These are phyloP conservation scores for Clohesyomyces aquaticus DNA, from an alignment of 495 filamentous ascomycete genomes.

Conservation along the genomic window DNA sequence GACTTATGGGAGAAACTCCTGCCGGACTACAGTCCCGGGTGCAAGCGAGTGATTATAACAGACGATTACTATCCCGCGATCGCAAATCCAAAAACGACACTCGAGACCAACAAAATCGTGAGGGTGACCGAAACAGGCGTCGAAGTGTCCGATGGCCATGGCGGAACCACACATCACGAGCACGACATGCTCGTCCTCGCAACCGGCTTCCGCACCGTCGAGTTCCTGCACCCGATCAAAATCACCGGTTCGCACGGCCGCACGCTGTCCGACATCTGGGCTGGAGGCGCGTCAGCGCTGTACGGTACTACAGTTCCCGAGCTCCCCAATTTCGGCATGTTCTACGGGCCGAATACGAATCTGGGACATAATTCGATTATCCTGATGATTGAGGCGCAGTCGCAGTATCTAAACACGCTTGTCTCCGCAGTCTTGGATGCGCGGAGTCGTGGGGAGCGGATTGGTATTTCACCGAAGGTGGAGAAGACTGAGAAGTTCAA, in stretches of 20 bases:
- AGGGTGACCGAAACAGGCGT: slow-evolving; percentile 53
- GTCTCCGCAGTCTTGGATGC: slow-evolving; percentile 51
- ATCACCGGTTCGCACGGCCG: slow-evolving; percentile 53
- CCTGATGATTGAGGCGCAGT: slow-evolving; percentile 64
- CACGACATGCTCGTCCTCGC: slow-evolving; percentile 60
- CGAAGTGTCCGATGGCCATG: slow-evolving; percentile 46
- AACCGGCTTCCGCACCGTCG: slow-evolving; percentile 59
- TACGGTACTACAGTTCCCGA: slow-evolving; percentile 54
- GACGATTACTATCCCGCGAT: slow-evolving; percentile 61
- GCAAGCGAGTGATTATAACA: slow-evolving; percentile 59
- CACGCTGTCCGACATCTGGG: slow-evolving; percentile 56
- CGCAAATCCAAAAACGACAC: slow-evolving; percentile 49
- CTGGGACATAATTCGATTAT: slow-evolving; percentile 60
- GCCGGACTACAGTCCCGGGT: slow-evolving; percentile 57
- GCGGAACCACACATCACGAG: slow-evolving; percentile 43
- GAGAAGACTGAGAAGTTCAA: slow-evolving; percentile 52
- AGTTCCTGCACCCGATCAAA: slow-evolving; percentile 60
- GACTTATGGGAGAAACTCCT: slow-evolving; percentile 56
- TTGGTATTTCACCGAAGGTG: slow-evolving; percentile 50
- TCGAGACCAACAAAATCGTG: slow-evolving; percentile 55
- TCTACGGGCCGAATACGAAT: slow-evolving; percentile 63
- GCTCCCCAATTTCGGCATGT: slow-evolving; percentile 62
- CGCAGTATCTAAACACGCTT: slow-evolving; percentile 55
- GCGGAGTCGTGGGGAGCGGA: slow-evolving; percentile 44
- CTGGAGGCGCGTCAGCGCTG: slow-evolving; percentile 52